Percentiles rank a stretch among this genome's conserved stretches.
Evolutionary conservation across 768 basidiomycete species (phyloP).

Genomic region (Cystofilobasidium capitatum): DNA sequence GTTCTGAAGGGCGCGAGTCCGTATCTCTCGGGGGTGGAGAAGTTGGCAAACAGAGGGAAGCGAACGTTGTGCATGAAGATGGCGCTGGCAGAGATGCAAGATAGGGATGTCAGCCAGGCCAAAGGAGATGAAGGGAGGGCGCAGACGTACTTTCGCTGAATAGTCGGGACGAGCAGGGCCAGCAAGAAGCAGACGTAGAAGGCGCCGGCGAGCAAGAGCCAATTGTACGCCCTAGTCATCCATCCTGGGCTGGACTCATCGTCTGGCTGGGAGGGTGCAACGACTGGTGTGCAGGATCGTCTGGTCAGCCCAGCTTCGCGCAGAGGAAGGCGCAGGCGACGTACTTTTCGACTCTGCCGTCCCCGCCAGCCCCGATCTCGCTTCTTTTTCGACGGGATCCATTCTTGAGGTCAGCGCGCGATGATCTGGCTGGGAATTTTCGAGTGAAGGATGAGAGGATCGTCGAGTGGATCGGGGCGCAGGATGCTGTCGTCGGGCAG

Average conservation of each 20-base stretch:
- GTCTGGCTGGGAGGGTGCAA: background rate
- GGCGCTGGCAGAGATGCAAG: constrained; percentile 38
- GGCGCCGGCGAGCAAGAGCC: constrained; percentile 45
- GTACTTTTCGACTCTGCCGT: background rate
- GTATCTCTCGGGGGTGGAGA: constrained; percentile 61
- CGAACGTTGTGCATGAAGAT: constrained; percentile 60
- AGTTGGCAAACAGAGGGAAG: constrained; percentile 56
- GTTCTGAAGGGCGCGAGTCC: constrained; percentile 52
- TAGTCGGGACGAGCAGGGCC: constrained; percentile 52
- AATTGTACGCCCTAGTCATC: constrained; percentile 36
- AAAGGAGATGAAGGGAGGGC: background rate
- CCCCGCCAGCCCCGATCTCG: background rate
- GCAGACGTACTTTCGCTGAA: constrained; percentile 60
- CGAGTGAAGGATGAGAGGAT: too few species aligned
- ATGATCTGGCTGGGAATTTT: too few species aligned
- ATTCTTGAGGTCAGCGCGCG: too few species aligned
- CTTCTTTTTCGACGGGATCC: background rate
- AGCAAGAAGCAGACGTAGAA: constrained; percentile 51
- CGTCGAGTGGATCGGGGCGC: too few species aligned
- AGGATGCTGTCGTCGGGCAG: too few species aligned
- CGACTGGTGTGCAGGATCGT: too few species aligned
- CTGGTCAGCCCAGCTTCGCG: too few species aligned
- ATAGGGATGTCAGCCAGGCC: background rate
- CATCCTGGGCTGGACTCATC: background rate
- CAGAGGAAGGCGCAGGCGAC: too few species aligned